phyloP scores from a whole-genome alignment of 2,329 filamentous ascomycete genomes.

The Sporothrix protearum region DNA sequence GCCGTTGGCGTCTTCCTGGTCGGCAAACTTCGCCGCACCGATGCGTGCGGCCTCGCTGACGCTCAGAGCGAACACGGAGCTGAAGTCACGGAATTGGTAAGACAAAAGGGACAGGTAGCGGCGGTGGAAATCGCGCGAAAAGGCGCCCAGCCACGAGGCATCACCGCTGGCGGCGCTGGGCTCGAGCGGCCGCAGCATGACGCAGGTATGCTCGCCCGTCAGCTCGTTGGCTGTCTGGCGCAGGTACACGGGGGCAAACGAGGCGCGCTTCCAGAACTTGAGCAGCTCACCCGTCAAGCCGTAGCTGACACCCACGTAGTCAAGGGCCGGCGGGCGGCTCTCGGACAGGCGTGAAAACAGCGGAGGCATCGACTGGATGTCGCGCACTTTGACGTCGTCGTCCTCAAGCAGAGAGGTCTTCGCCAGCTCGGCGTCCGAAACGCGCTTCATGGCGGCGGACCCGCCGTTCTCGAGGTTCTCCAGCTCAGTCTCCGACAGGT shows the following conservation, averaged over 20 bases:
- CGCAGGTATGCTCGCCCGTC: conserved; percentile 94
- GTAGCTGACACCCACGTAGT: conserved; percentile 95
- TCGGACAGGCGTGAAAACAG: conserved; percentile 86
- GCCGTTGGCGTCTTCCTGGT: conserved; percentile 55
- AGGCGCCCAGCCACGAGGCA: conserved; percentile 81
- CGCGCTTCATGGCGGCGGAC: conserved; percentile 62
- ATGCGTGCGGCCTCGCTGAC: conserved; percentile 80
- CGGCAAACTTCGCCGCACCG: conserved; percentile 43
- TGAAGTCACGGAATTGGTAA: conserved; percentile 86
- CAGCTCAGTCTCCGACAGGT: conserved; percentile 66
- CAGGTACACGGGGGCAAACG: conserved; percentile 86
- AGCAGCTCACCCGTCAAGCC: conserved; percentile 83
- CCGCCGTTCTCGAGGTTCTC: conserved; percentile 32
- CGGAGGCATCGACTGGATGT: conserved; percentile 88
- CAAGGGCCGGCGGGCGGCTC: conserved; percentile 71
- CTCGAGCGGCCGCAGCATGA: conserved; percentile 81
- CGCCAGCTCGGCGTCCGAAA: conserved; percentile 78
- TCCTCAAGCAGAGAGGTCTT: conserved; percentile 67
- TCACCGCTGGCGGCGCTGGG: conserved; percentile 57
- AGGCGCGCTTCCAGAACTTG: conserved; percentile 92
- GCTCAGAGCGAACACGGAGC: conserved; percentile 72
- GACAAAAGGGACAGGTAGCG: conserved; percentile 88
- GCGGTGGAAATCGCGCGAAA: conserved; percentile 86
- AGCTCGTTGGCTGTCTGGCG: conserved; percentile 92
- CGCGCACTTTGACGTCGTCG: conserved; percentile 84